Evolutionary conservation across 2,329 filamentous ascomycete species (phyloP), one percentile per base, ranked within the genome.

Genomic region (Sclerotinia spermophila): DNA sequence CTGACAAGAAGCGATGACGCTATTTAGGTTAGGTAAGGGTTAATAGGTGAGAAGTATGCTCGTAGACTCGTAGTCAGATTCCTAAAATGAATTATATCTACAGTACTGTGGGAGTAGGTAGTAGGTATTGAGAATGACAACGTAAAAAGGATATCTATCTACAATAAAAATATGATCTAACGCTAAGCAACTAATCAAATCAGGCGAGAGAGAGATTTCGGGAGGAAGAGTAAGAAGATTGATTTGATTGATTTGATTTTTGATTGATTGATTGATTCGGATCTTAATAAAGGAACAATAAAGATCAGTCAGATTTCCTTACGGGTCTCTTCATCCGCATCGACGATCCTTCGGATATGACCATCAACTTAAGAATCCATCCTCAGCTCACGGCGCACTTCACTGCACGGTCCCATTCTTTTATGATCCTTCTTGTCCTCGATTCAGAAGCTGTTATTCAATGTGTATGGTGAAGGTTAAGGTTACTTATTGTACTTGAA

Each of bases 311-410:
- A 38, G 48, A 67, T 67, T 58, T 67, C 65, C 55, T 38, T 27
- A 61, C 15, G 8, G 8, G 38, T 11, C 21, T 61, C 38, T 44
- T 42, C 38, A 61, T 30, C 58, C 40, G 38, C 19, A 35, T 53
- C 21, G 48, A 53, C 45, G 24, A 38, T 38, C 48, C 48, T 53
- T 55, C 48, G 53, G 65, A 48, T 67, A 35, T 56, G n/a, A 5
- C 51, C 51, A 58, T 56, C 35, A 44, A 45, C n/a, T 42, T 19
- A 45, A 21, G 42, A 45, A 42, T 48, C n/a, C 48, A 56, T 59
- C 30, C 65, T 58, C 65, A 58, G 65, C 65, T 58, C 53, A 40
- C 59, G 65, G 53, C 65, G 59, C 65, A 68, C 40, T 59, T 27
- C 17, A 42, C 40, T 61, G 38, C 58, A 61, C 44, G 38, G 65